Conservation (phyloP, 306 rosid genomes). For the Lathyrus tuberosus region DNA sequence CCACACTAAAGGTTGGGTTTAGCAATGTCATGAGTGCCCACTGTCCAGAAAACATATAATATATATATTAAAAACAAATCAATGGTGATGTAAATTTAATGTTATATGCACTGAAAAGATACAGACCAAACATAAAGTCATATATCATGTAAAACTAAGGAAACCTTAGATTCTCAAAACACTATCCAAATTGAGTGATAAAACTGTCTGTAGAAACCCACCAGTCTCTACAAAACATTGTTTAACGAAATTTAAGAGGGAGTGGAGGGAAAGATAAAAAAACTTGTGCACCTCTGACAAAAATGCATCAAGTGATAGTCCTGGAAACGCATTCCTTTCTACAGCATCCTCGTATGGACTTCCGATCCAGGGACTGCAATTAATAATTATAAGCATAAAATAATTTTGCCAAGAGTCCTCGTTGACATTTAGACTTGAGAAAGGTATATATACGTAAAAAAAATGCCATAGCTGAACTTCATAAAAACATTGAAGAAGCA, state of each 20-base stretch:
- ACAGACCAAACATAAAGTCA: constrained; percentile 3
- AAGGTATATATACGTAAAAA: constrained; percentile 27
- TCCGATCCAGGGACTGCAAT: constrained; percentile 81
- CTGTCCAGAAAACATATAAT: constrained; percentile 48
- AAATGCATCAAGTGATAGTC: constrained; percentile 79
- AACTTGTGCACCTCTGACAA: constrained; percentile 55
- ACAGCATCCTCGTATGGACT: constrained; percentile 74
- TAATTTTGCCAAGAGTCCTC: constrained; percentile 16
- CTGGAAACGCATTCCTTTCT: constrained; percentile 83
- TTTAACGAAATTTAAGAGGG: constrained; percentile 8
- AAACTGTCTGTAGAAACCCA: background rate
- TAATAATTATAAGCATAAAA: constrained; percentile 38
- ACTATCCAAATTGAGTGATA: constrained; percentile 17
- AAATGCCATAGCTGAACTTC: constrained; percentile 18
- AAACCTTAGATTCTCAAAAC: constrained; percentile 19
- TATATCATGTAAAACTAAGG: background rate
- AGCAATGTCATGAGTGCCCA: constrained; percentile 96
- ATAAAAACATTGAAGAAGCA: constrained; percentile 25
- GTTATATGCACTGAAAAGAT: constrained; percentile 5
- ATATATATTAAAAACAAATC: constrained; percentile 31
- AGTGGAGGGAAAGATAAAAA: constrained; percentile 23
- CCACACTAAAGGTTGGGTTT: constrained; percentile 78
- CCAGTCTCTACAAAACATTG: constrained; percentile 13
- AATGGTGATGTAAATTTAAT: constrained; percentile 15
- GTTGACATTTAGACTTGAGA: constrained; percentile 25